Evolutionary conservation across 148 eudicot species (phyloP).

Genomic region (Nyssa sinensis): DNA sequence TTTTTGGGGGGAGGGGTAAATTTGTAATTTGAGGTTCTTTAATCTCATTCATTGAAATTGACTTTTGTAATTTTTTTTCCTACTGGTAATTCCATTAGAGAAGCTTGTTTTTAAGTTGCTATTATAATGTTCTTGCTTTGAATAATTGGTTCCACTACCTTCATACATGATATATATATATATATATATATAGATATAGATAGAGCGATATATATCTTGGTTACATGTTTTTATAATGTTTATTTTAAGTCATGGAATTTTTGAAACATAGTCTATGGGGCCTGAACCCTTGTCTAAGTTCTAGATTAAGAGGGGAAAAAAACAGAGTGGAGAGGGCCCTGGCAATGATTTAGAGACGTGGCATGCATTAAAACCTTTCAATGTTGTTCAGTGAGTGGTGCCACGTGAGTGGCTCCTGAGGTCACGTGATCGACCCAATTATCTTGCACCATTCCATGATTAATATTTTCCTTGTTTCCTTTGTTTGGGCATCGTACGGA

Average conservation of each 20-base stretch:
- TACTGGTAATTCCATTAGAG: not conserved
- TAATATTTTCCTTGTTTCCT: not conserved
- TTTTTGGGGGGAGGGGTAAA: slow-evolving; percentile 11
- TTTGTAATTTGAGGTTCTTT: slow-evolving; percentile 11
- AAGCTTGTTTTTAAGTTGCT: not conserved
- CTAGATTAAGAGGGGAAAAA: slow-evolving; percentile 28
- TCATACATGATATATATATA: not conserved
- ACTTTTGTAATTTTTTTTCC: not conserved
- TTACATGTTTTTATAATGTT: not conserved
- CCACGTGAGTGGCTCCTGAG: slow-evolving; percentile 28
- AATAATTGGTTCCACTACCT: slow-evolving; percentile 52
- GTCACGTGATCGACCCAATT: not conserved
- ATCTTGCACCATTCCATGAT: not conserved
- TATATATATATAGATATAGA: too few species aligned
- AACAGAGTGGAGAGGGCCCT: not conserved
- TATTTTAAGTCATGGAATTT: slow-evolving; percentile 30
- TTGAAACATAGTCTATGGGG: slow-evolving; percentile 42
- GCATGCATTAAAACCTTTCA: not conserved
- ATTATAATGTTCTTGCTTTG: slow-evolving; percentile 10
- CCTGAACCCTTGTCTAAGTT: slow-evolving; percentile 33
- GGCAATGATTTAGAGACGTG: slow-evolving; percentile 24
- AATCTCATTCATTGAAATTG: slow-evolving; percentile 5
- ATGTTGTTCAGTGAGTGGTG: slow-evolving; percentile 11
- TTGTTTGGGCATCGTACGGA: slow-evolving; percentile 1
- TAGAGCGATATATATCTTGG: too few species aligned